Conservation (phyloP, 2,329 filamentous ascomycete species). For the Onygenales sp. region DNA sequence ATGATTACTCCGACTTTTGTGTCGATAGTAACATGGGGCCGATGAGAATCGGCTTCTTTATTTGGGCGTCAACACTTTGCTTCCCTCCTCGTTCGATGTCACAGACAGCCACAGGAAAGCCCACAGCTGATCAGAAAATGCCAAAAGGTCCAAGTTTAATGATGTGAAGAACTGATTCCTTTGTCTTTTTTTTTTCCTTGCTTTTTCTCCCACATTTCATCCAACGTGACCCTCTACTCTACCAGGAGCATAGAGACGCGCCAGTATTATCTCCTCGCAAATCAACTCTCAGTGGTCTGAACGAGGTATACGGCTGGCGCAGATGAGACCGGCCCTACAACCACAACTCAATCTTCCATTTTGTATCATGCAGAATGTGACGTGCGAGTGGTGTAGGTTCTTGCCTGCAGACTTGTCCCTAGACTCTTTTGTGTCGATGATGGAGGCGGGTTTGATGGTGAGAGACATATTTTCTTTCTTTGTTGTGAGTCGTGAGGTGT, state of each 20-base stretch:
- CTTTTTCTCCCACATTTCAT: slow-evolving; percentile 15
- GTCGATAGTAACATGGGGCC: neutral
- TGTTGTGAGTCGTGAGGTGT: no score
- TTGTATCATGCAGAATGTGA: slow-evolving; percentile 1
- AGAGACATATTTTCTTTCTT: slow-evolving; percentile 20
- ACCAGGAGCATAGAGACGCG: slow-evolving; percentile 33
- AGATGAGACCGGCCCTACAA: slow-evolving; percentile 49
- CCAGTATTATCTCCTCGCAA: slow-evolving; percentile 83
- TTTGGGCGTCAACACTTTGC: neutral
- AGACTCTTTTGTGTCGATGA: slow-evolving; percentile 17
- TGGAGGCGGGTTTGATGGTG: slow-evolving; percentile 31
- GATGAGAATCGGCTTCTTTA: neutral
- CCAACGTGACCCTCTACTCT: slow-evolving; percentile 6
- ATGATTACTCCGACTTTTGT: neutral
- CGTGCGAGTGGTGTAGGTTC: slow-evolving; percentile 10
- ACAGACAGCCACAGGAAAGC: neutral
- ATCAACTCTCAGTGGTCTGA: slow-evolving; percentile 44
- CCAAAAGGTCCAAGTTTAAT: slow-evolving; percentile 1
- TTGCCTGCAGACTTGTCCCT: slow-evolving; percentile 32
- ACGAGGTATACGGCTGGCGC: slow-evolving; percentile 91
- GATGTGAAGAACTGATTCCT: slow-evolving; percentile 1
- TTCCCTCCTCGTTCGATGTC: neutral
- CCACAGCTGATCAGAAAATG: neutral
- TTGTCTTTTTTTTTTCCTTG: neutral
- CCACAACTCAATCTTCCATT: neutral